Evolutionary conservation across 2,329 filamentous ascomycete species (phyloP), one percentile per base, ranked within the genome.

Genomic region (Fonsecaea monophora): DNA sequence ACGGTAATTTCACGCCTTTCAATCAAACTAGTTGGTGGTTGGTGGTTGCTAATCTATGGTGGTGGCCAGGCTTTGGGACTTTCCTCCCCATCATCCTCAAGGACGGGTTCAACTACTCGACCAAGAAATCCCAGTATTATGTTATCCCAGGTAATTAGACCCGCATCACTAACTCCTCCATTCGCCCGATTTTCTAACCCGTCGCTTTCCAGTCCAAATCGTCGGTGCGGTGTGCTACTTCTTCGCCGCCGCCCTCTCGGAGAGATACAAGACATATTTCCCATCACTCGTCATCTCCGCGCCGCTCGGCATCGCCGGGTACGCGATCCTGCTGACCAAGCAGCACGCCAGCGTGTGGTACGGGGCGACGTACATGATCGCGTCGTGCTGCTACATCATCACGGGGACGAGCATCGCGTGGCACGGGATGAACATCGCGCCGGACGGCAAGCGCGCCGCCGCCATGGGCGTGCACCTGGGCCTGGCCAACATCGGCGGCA

Each of bases 391-490:
- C 1, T 85, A 85, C 65, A 81, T 78, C 8, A 80, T 80, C 0
- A 78, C 82, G 0, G 85, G 85, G 1, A 73, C 80, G 37, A 83
- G 80, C 66, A 68, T 80, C 1, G 80, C 80, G 34, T 84, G 83
- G 82, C 72, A 84, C 6, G 82, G 81, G 15, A 81, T 82, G 53
- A 84, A 83, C 45, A 75, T 80, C 1, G 80, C 81, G 3, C 80
- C 80, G 0, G 81, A 92, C 70, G 90, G 90, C 10, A 93, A 93
- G 76, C 59, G 83, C 10, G 82, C 83, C 0, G 78, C 83, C 0
- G 81, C 78, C 2, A 79, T 84, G 12, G 81, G 82, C 1, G 71
- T 82, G 25, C 79, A 83, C 10, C 79, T 83, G 61, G 83, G 82
- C 0, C 77, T 85, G 0, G 83, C 79, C 0, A 85, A 85, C 37